Conservation (phyloP, 495 filamentous ascomycete genomes). For the Friedmanniomyces simplex region DNA sequence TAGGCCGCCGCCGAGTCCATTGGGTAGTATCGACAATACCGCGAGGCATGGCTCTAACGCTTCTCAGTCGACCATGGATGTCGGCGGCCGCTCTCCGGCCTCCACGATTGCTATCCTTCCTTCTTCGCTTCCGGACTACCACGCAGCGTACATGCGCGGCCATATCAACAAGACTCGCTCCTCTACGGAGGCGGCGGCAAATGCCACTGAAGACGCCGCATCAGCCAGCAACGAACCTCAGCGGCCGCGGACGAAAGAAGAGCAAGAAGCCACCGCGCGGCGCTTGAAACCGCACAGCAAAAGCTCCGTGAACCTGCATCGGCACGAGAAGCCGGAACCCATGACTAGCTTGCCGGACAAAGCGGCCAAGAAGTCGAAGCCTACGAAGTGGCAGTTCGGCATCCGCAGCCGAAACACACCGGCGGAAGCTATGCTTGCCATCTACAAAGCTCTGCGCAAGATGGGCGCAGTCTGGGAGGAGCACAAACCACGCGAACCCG, state of each 20-base stretch:
- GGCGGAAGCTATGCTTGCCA: constrained; percentile 82
- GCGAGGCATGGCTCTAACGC: constrained; percentile 27
- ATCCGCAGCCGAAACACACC: constrained; percentile 90
- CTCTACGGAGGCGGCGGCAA: neutral
- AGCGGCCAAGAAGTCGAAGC: constrained; percentile 40
- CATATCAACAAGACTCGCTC: constrained; percentile 10
- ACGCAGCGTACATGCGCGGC: constrained; percentile 74
- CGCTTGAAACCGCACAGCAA: constrained; percentile 59
- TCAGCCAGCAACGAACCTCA: neutral
- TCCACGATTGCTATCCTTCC: constrained; percentile 85
- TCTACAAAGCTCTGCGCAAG: constrained; percentile 79
- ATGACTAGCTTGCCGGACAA: constrained; percentile 34
- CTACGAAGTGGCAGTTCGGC: constrained; percentile 92
- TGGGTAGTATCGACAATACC: constrained; percentile 23
- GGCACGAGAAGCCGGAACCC: constrained; percentile 56
- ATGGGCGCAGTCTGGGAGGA: constrained; percentile 82
- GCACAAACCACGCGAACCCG: constrained; percentile 30
- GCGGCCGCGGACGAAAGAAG: constrained; percentile 37
- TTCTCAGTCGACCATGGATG: constrained; percentile 21
- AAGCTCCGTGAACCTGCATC: constrained; percentile 52
- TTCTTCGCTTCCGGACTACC: constrained; percentile 79
- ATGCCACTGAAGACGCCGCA: neutral
- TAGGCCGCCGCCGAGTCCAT: neutral
- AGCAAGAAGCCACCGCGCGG: constrained; percentile 64
- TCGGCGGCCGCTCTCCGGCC: constrained; percentile 32